Percentiles rank a stretch among this genome's conserved stretches.
phyloP scores from a whole-genome alignment of 768 basidiomycete species.

The Rhodotorula diobovata region DNA sequence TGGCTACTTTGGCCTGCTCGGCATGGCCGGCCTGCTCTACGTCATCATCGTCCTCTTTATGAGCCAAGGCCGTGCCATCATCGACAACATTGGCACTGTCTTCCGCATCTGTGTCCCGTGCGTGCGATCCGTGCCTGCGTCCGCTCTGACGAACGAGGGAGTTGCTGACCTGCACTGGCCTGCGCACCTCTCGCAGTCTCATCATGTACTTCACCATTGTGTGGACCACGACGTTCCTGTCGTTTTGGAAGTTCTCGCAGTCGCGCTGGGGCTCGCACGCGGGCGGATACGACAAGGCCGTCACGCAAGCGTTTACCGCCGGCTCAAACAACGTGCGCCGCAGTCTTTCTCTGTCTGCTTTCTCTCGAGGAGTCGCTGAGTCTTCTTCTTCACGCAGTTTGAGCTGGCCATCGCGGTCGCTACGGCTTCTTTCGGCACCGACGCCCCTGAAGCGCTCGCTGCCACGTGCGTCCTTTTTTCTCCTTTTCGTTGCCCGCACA shows the following conservation, averaged over 20 bases:
- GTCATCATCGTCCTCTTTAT: conserved; percentile 74
- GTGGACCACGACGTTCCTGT: conserved; percentile 62
- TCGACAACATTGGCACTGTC: conserved; percentile 68
- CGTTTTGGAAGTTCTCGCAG: conserved; percentile 54
- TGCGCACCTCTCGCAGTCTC: neutral
- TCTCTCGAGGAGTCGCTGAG: neutral
- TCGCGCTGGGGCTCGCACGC: conserved; percentile 44
- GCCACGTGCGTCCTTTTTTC: conserved; percentile 55
- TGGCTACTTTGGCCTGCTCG: conserved; percentile 64
- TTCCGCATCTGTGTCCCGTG: conserved; percentile 73
- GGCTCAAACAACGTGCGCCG: conserved; percentile 62
- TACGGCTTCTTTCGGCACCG: conserved; percentile 70
- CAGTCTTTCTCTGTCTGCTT: conserved; percentile 45
- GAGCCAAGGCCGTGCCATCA: conserved; percentile 60
- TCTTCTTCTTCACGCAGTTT: conserved; percentile 43
- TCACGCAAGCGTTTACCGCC: conserved; percentile 73
- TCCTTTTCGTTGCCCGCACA: neutral
- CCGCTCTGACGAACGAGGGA: no score
- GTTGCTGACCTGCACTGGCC: no score
- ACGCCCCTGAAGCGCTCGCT: conserved; percentile 72
- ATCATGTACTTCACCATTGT: conserved; percentile 65
- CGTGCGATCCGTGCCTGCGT: neutral
- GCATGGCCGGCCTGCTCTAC: conserved; percentile 72
- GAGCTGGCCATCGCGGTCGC: conserved; percentile 80
- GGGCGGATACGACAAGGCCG: conserved; percentile 64